Percentiles rank a stretch among this genome's conserved stretches.
phyloP scores from a whole-genome alignment of 805 yeast species.

The Metschnikowia baotianmanensis region DNA sequence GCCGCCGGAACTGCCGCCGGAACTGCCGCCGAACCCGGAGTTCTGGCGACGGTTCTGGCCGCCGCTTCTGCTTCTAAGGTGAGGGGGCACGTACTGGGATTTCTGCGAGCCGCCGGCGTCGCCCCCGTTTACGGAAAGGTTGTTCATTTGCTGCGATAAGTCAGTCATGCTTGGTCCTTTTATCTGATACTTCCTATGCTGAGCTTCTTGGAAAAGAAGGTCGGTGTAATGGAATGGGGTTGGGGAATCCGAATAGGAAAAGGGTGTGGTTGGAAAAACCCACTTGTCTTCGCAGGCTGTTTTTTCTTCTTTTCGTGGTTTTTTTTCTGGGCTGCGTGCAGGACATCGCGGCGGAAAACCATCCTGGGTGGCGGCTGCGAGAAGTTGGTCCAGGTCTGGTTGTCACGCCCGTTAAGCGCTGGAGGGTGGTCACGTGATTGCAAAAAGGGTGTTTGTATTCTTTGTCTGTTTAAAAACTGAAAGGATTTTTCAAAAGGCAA shows the following conservation, averaged over 20 bases:
- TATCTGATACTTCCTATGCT: background rate
- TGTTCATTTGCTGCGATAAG: constrained; percentile 54
- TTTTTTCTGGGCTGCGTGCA: constrained; percentile 2
- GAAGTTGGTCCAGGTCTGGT: too few relatives aligned
- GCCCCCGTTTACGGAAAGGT: constrained; percentile 48
- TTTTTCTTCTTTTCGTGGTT: constrained; percentile 2
- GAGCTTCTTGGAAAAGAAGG: background rate
- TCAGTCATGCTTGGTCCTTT: constrained; percentile 48
- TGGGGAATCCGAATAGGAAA: background rate
- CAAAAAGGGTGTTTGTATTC: too few relatives aligned
- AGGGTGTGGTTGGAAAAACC: constrained; percentile 8
- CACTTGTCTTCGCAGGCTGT: constrained; percentile 1
- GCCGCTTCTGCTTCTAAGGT: constrained; percentile 33
- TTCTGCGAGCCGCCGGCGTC: constrained; percentile 23
- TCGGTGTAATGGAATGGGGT: background rate
- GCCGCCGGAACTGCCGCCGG: constrained; percentile 13
- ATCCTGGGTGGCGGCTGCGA: too few relatives aligned
- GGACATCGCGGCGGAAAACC: background rate
- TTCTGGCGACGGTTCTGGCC: constrained; percentile 32
- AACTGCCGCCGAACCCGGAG: constrained; percentile 19
- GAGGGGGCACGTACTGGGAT: constrained; percentile 31
- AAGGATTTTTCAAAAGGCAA: background rate
- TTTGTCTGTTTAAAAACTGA: too few relatives aligned
- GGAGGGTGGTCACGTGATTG: too few relatives aligned
- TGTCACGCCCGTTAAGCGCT: too few relatives aligned